phyloP scores from a whole-genome alignment of 345 rosid genomes.

The Gossypium turneri region DNA sequence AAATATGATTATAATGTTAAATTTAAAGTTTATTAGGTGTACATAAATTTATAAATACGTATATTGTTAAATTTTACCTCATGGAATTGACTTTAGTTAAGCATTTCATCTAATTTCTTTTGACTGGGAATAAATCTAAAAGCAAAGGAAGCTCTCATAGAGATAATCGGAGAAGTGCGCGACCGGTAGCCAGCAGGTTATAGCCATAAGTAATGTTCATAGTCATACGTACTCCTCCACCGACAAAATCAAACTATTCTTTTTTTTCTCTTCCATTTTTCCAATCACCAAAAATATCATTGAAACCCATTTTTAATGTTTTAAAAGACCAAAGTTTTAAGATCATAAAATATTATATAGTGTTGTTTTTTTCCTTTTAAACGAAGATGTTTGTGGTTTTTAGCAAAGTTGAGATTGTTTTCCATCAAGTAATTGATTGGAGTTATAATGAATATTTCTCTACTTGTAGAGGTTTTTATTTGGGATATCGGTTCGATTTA shows the following conservation, averaged over 20 bases:
- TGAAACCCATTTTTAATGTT: neutral
- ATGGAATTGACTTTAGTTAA: too few species aligned
- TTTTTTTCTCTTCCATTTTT: neutral
- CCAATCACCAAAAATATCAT: constrained; percentile 2
- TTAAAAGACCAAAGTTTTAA: too few species aligned
- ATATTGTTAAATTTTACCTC: too few species aligned
- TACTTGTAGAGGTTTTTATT: neutral
- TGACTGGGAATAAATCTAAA: constrained; percentile 13
- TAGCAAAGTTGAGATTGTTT: neutral
- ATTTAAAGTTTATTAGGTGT: too few species aligned
- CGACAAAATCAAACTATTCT: constrained; percentile 8
- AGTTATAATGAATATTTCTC: neutral
- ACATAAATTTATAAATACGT: too few species aligned
- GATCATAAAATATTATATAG: neutral
- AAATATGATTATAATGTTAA: too few species aligned
- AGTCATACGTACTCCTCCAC: constrained; percentile 13
- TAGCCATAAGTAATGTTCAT: neutral
- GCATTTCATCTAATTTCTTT: neutral
- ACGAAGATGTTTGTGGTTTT: neutral
- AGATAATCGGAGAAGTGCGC: neutral
- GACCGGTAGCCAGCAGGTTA: neutral
- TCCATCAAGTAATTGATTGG: neutral
- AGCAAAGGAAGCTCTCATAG: neutral
- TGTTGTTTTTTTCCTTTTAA: neutral
- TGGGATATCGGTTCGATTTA: too few species aligned